These are phyloP conservation scores for Sclerotinia subarctica DNA, from an alignment of 2,329 filamentous ascomycete species.

Conservation along the genomic window DNA sequence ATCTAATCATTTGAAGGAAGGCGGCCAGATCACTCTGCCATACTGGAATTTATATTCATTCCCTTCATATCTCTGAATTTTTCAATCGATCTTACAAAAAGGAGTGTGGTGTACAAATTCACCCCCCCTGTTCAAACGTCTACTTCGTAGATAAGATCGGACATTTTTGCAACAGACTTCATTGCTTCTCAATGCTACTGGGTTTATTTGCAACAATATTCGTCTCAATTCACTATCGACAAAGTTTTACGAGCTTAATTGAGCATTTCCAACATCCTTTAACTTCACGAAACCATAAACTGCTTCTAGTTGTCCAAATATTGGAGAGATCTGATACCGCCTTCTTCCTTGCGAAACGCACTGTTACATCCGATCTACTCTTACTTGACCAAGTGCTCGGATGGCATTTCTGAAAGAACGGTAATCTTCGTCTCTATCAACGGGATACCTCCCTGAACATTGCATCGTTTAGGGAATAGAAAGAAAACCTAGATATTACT, in stretches of 20 bases:
- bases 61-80: neutral
- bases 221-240: conserved; percentile 18
- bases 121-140: conserved; percentile 1
- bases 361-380: conserved; percentile 45
- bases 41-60: neutral
- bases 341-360: conserved; percentile 41
- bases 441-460: neutral
- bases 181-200: conserved; percentile 24
- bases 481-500: neutral
- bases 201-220: conserved; percentile 9
- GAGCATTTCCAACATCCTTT: neutral
- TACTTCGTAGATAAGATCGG: conserved; percentile 1
- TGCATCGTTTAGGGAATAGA: neutral
- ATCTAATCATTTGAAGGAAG: too few relatives aligned
- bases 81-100: too few relatives aligned
- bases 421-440: conserved; percentile 21
- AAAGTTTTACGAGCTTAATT: neutral
- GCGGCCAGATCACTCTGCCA: neutral
- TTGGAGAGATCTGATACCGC: conserved; percentile 13
- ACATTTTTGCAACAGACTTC: conserved; percentile 9
- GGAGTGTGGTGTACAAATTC: neutral
- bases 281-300: conserved; percentile 45
- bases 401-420: conserved; percentile 38
- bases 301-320: conserved; percentile 45
- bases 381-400: conserved; percentile 24